Base-by-base conservation (phyloP, 768 basidiomycete genomes). In the Boletus reticuloceps region DNA sequence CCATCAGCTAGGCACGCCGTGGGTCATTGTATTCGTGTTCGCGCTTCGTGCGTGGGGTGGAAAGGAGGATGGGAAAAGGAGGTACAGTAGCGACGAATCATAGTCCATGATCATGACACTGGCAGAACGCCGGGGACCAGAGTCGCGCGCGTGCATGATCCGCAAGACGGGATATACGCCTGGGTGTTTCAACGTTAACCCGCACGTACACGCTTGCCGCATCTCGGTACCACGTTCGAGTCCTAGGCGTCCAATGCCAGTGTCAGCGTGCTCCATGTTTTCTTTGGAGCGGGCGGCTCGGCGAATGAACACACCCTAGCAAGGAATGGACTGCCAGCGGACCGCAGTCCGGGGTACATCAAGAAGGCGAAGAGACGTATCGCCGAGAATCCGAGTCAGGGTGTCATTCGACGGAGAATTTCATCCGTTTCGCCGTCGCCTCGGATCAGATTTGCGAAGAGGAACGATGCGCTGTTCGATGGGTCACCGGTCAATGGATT, bases 401-500 rank as follows among this genome's bases (percentile, higher is more conserved):
- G 16, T 39, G 46, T 36, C 29, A 16, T 4, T 29, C 6, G 25
- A 45, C 38, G 34, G 47, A n/a, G 31, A 39, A 52, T 38, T 50
- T 34, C 31, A 27, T n/a, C 49, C 42, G 47, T 45, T 40, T 16
- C 20, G 38, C 17, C 31, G 58, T 58, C 41, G 17, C 63, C 60
- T 62, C 64, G 60, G 56, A 64, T 63, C 64, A 58, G 59, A 64
- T 62, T 62, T 53, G 53, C 60, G 19, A 44, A 54, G 34, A 25
- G 7, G 41, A 46, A 39, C 22, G 17, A 29, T n/a, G 45, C 4
- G 31, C 3, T 12, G 40, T 22, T 38, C 11, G 27, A 51, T n/a
- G 3, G 6, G 36, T 46, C 29, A 29, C 29, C 29, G 46, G 48
- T 44, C 50, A 7, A 6, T 37, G 47, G 60, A 65, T 65, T 55